Percentiles rank a stretch among this genome's conserved stretches.
phyloP scores from a whole-genome alignment of 1,284 basidiomycete species.

The Moesziomyces parantarcticus region DNA sequence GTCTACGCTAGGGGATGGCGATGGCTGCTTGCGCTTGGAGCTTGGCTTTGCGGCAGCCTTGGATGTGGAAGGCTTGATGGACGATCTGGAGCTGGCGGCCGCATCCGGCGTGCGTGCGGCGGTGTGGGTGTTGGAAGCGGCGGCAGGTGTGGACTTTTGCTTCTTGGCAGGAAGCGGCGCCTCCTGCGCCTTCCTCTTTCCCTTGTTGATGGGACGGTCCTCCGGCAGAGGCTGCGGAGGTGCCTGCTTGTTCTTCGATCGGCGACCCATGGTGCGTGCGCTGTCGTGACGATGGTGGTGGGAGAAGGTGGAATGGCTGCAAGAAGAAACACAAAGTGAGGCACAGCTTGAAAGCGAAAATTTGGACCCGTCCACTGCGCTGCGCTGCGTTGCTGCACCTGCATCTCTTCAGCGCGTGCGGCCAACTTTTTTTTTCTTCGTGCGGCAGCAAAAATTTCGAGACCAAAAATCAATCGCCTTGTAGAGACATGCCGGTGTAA shows the following conservation, averaged over 20 bases:
- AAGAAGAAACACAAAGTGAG: too few relatives aligned
- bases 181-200: constrained; percentile 68
- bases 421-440: too few relatives aligned
- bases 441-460: too few relatives aligned
- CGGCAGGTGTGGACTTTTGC: constrained; percentile 31
- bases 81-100: constrained; percentile 56
- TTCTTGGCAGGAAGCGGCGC: constrained; percentile 52
- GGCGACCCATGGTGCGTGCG: constrained; percentile 79
- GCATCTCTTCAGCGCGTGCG: too few relatives aligned
- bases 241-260: constrained; percentile 89
- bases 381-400: too few relatives aligned
- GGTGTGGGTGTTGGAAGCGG: constrained; percentile 48
- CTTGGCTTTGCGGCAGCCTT: constrained; percentile 15
- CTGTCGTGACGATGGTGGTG: neutral
- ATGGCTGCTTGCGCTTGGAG: constrained; percentile 17
- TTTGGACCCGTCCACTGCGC: too few relatives aligned
- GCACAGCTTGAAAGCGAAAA: too few relatives aligned
- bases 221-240: constrained; percentile 76
- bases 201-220: constrained; percentile 69
- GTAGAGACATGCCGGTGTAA: too few relatives aligned
- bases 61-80: constrained; percentile 23
- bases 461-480: too few relatives aligned
- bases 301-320: neutral
- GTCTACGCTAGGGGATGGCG: constrained; percentile 55
- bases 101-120: constrained; percentile 67